These are phyloP conservation scores for Wilcoxina mikolae DNA, from an alignment of 495 filamentous ascomycete species.

Conservation along the genomic window DNA sequence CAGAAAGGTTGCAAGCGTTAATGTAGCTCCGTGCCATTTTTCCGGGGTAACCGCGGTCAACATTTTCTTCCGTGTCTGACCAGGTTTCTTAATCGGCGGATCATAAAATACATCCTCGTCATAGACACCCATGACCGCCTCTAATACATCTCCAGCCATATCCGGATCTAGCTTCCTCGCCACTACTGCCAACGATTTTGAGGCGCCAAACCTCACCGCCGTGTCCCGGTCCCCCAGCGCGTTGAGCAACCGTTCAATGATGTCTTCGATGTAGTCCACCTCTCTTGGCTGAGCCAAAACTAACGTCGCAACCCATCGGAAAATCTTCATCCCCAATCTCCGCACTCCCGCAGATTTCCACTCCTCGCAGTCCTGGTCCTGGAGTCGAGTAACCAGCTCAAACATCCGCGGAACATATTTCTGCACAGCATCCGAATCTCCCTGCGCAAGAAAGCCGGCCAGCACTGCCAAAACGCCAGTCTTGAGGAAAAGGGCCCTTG, in stretches of 20 bases:
- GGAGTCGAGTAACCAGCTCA: conserved; percentile 17
- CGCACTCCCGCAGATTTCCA: conserved; percentile 54
- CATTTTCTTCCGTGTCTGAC: conserved; percentile 14
- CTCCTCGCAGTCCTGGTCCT: conserved; percentile 13
- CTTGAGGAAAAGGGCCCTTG: conserved; percentile 40
- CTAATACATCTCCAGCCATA: conserved; percentile 72
- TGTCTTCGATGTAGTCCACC: conserved; percentile 47
- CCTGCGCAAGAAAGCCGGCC: conserved; percentile 49
- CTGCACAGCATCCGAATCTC: conserved; percentile 39
- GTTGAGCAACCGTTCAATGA: conserved; percentile 56
- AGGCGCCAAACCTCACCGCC: conserved; percentile 72
- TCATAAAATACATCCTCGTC: conserved; percentile 61
- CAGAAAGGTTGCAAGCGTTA: conserved; percentile 50
- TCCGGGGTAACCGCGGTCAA: conserved; percentile 59
- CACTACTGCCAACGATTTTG: conserved; percentile 81
- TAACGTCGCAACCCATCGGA: conserved; percentile 53
- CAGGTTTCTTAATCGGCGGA: conserved; percentile 1
- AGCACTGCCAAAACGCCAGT: conserved; percentile 69
- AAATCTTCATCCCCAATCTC: conserved; percentile 68
- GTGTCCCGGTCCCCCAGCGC: conserved; percentile 69
- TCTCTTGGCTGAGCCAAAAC: conserved; percentile 38
- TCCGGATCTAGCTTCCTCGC: conserved; percentile 59
- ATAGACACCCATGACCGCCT: conserved; percentile 61
- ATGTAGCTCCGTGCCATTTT: conserved; percentile 80
- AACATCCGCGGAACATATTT: conserved; percentile 39